Evolutionary conservation across 2,329 filamentous ascomycete genomes (phyloP).

Genomic region (Sporothrix sp.): DNA sequence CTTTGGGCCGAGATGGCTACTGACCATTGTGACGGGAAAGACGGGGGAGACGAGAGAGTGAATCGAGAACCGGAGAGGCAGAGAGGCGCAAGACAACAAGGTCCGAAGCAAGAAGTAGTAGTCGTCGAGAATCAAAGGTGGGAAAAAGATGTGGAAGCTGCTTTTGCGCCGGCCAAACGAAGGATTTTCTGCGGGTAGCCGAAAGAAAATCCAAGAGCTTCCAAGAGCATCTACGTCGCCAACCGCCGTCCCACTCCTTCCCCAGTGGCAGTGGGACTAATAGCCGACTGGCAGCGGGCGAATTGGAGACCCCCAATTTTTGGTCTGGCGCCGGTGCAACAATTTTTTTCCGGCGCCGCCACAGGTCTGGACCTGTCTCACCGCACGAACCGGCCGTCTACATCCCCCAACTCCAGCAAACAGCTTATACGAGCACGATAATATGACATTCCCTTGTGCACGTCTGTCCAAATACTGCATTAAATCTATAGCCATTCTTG

Average conservation of each 20-base stretch:
- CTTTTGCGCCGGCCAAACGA: constrained; percentile 10
- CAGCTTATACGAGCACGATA: not conserved
- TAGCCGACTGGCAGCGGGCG: not conserved
- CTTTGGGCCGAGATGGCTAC: constrained; percentile 2
- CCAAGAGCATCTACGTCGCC: constrained; percentile 24
- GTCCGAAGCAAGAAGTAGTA: not conserved
- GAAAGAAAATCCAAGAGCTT: constrained; percentile 23
- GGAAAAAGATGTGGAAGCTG: not conserved
- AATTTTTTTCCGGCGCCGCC: constrained; percentile 20
- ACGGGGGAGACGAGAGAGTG: not conserved
- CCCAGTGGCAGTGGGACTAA: not conserved
- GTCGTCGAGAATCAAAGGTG: not conserved
- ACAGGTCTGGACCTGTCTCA: not conserved
- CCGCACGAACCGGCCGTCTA: too few species aligned
- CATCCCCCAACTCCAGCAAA: too few species aligned
- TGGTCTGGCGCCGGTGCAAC: constrained; percentile 18
- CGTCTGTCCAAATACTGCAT: not conserved
- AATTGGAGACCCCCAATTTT: constrained; percentile 15
- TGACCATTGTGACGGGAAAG: constrained; percentile 22
- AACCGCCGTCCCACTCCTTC: not conserved
- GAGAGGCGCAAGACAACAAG: not conserved
- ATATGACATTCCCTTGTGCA: not conserved
- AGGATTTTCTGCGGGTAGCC: constrained; percentile 15
- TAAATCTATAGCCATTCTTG: not conserved
- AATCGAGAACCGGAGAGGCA: constrained; percentile 1